Evolutionary conservation across 2,329 filamentous ascomycete genomes (phyloP).

Genomic region (Nemania sp.): DNA sequence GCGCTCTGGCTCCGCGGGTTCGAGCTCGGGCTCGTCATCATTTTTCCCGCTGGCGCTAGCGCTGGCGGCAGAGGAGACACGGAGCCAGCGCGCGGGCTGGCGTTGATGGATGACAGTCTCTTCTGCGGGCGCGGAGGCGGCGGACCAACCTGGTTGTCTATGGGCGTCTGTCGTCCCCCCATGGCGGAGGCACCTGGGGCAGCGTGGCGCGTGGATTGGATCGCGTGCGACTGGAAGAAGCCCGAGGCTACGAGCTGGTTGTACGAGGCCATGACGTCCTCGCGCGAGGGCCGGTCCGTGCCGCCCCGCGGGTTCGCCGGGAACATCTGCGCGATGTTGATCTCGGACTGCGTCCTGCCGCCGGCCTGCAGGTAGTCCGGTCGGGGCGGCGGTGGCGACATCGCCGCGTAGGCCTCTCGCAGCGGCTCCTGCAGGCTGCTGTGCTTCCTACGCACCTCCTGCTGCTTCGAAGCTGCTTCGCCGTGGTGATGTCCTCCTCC

Average conservation of each 20-base stretch:
- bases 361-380: slow-evolving; percentile 38
- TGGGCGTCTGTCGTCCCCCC: slow-evolving; percentile 22
- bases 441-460: slow-evolving; percentile 46
- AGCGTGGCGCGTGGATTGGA: slow-evolving; percentile 66
- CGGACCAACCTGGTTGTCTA: slow-evolving; percentile 38
- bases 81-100: slow-evolving; percentile 15
- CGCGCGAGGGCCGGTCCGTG: slow-evolving; percentile 53
- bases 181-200: slow-evolving; percentile 21
- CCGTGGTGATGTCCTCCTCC: slow-evolving; percentile 30
- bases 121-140: slow-evolving; percentile 39
- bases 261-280: slow-evolving; percentile 69
- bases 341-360: slow-evolving; percentile 47
- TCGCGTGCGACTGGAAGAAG: slow-evolving; percentile 70
- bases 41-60: no score
- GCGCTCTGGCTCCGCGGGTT: slow-evolving; percentile 20
- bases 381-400: slow-evolving; percentile 30
- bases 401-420: slow-evolving; percentile 29
- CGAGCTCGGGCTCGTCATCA: slow-evolving; percentile 11
- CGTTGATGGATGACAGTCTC: slow-evolving; percentile 42
- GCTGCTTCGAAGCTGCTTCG: slow-evolving; percentile 32
- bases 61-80: slow-evolving; percentile 16
- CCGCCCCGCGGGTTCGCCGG: slow-evolving; percentile 38
- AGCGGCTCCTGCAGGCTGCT: slow-evolving; percentile 49
- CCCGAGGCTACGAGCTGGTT: slow-evolving; percentile 67
- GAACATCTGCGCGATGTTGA: slow-evolving; percentile 35